Conservation (phyloP, 139 green algal genomes). For the Axilococcus clingmanii region DNA sequence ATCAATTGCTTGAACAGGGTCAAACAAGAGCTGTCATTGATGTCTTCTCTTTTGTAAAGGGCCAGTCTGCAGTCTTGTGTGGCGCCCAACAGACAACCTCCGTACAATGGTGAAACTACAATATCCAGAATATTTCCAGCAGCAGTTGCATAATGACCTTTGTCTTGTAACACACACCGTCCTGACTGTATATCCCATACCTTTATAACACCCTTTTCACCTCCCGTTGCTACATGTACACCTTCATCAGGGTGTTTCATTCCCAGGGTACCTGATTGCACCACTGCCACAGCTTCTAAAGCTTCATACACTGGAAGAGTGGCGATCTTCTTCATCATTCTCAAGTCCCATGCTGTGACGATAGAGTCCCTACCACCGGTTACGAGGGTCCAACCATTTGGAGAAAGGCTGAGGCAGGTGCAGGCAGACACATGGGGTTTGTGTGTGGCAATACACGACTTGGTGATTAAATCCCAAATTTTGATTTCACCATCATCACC, state of each 20-base stretch:
- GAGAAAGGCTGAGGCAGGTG: slow-evolving; percentile 57
- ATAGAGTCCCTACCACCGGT: slow-evolving; percentile 53
- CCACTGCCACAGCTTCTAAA: slow-evolving; percentile 50
- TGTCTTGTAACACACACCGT: slow-evolving; percentile 25
- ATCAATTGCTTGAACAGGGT: slow-evolving; percentile 65
- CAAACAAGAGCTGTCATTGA: slow-evolving; percentile 3
- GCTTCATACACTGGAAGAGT: slow-evolving; percentile 80
- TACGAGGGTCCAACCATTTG: slow-evolving; percentile 61
- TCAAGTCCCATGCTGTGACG: slow-evolving; percentile 71
- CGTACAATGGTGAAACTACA: not conserved
- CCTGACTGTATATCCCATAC: slow-evolving; percentile 65
- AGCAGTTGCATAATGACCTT: not conserved
- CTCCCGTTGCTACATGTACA: slow-evolving; percentile 44
- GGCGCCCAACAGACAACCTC: slow-evolving; percentile 47
- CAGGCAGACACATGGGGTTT: slow-evolving; percentile 78
- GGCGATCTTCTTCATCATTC: slow-evolving; percentile 38
- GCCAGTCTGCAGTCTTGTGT: slow-evolving; percentile 74
- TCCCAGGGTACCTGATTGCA: slow-evolving; percentile 6
- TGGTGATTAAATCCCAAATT: slow-evolving; percentile 71
- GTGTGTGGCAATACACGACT: slow-evolving; percentile 34
- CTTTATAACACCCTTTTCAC: slow-evolving; percentile 60
- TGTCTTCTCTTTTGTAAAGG: slow-evolving; percentile 11
- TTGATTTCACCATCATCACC: slow-evolving; percentile 63
- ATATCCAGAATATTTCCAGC: slow-evolving; percentile 45
- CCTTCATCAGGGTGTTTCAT: not conserved